These are phyloP conservation scores for Nicotiana paniculata DNA, from an alignment of 257 asterid species.

Conservation along the genomic window DNA sequence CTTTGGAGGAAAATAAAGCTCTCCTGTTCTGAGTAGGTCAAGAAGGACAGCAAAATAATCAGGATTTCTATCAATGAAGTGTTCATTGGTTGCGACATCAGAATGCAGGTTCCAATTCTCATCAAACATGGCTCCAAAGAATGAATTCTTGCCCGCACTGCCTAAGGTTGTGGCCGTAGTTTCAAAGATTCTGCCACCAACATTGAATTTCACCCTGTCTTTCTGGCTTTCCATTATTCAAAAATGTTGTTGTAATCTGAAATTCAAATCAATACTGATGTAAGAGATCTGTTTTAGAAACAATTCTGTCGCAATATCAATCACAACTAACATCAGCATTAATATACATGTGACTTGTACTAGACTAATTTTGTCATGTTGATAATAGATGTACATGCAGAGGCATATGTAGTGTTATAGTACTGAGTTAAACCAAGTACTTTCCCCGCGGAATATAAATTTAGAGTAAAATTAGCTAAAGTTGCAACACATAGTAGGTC, in stretches of 20 bases:
- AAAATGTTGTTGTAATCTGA: background rate
- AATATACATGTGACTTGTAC: too few relatives aligned
- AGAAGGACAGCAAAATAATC: constrained; percentile 70
- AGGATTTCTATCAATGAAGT: constrained; percentile 77
- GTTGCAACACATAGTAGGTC: too few relatives aligned
- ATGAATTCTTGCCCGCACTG: constrained; percentile 68
- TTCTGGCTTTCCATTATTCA: constrained; percentile 59
- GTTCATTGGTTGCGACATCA: constrained; percentile 33
- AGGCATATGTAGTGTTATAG: too few relatives aligned
- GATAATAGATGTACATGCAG: too few relatives aligned
- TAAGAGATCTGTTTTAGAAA: too few relatives aligned
- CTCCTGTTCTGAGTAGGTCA: constrained; percentile 79
- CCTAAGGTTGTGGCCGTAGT: constrained; percentile 75
- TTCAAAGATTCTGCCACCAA: constrained; percentile 71
- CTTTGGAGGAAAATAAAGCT: constrained; percentile 55
- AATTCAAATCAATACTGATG: too few relatives aligned
- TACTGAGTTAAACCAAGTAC: too few relatives aligned
- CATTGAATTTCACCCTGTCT: constrained; percentile 61
- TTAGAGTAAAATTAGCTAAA: too few relatives aligned
- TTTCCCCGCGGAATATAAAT: too few relatives aligned
- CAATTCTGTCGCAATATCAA: too few relatives aligned
- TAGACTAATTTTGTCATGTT: too few relatives aligned
- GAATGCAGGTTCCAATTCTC: constrained; percentile 56
- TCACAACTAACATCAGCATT: too few relatives aligned
- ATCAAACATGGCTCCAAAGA: constrained; percentile 79